Evolutionary conservation across 257 asterid genomes (phyloP), one percentile per base, ranked within the genome.

Genomic region (Cynanchum wilfordii): DNA sequence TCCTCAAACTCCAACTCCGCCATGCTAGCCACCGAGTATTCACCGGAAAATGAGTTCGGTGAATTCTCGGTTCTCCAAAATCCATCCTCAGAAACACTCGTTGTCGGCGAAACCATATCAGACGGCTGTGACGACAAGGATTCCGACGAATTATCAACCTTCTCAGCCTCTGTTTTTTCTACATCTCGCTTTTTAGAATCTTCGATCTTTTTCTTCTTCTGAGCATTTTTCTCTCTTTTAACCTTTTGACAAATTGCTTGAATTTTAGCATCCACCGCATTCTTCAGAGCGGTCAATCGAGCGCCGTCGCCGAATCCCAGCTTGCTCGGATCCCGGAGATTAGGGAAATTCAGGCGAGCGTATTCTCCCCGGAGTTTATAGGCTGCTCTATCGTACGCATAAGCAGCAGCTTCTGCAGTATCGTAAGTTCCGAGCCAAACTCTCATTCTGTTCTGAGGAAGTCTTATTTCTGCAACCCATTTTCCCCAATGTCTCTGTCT

Each of bases 401-500:
- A 94, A 47, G 99, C 99, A 17, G 99, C 99, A 74, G 93, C 89
- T 62, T 94, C 99, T 19, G 99, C 91, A 17, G 95, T 78, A 62
- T 94, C 98, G 77, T 91, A 92, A 72, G 99, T 94, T 24, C 99
- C 99, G 0, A 94, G 85, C 99, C 99, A 95, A 7, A 95, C 96
- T 74, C 98, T 79, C 86, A 86, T 84, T 73, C 99, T 73, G 78
- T 95, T 95, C 79, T 91, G 96, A 4, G 99, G 99, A 30, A 95
- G 90, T 29, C 99, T 77, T 22, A 92, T 95, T 62, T 95, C 99
- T 7, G 99, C 98, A 13, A 95, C 99, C 99, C 99, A 95, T 60
- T 88, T 95, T 1, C 99, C 98, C 99, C 99, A 95, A 72, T 95
- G 98, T 86, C 99, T 82, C 84, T 95, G 98, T 76, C 99, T 78